Evolutionary conservation across 225 moss, liverwort and hornwort species (phyloP).

Genomic region (Straminergon stramineum): DNA sequence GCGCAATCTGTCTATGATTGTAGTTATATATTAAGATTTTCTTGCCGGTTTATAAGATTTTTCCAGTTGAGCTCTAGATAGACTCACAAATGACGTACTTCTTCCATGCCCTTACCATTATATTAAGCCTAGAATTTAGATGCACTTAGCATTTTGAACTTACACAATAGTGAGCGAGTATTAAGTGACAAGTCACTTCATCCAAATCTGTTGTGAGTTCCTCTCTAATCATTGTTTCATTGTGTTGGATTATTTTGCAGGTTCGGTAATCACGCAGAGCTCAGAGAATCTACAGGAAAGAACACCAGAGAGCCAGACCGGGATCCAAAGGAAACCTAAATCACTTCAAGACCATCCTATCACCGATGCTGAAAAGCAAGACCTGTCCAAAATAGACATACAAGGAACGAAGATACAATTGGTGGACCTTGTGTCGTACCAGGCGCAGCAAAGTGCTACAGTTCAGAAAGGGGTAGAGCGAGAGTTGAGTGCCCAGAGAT

Average conservation of each 20-base stretch:
- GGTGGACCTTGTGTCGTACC: slow-evolving; percentile 4
- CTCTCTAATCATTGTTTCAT: background rate
- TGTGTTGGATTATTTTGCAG: slow-evolving; percentile 7
- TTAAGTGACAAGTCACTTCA: background rate
- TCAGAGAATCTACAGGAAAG: slow-evolving; percentile 12
- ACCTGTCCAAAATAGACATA: slow-evolving; percentile 5
- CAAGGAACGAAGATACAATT: slow-evolving; percentile 17
- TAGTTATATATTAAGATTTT: background rate
- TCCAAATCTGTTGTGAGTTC: background rate
- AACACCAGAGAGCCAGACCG: background rate
- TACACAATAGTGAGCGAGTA: background rate
- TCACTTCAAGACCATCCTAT: slow-evolving; percentile 22
- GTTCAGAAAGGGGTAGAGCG: background rate
- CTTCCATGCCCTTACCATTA: background rate
- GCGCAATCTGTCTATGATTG: background rate
- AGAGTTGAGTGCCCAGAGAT: background rate
- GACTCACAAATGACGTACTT: background rate
- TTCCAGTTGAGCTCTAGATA: background rate
- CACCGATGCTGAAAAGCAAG: background rate
- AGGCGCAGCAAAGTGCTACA: background rate
- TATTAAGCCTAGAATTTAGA: background rate
- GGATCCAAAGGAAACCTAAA: slow-evolving; percentile 8
- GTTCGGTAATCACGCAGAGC: slow-evolving; percentile 18
- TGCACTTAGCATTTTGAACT: background rate
- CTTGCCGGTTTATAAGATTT: background rate